Evolutionary conservation across 2,329 filamentous ascomycete species (phyloP), one percentile per base, ranked within the genome.

Genomic region (Colletotrichum limetticola): DNA sequence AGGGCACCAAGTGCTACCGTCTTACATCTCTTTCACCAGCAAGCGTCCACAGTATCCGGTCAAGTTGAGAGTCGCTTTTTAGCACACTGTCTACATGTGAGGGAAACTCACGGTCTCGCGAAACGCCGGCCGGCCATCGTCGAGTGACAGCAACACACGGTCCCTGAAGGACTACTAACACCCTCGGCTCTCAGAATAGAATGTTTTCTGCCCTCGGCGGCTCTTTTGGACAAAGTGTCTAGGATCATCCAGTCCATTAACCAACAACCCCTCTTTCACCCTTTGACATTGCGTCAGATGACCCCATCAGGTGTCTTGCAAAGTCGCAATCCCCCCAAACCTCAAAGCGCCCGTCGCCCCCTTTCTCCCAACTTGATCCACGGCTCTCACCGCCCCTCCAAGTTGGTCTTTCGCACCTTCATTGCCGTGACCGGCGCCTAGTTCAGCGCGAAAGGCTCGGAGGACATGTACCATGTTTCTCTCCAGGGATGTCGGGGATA

Each of bases 271-370:
- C 63, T 62, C 35, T 14, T 26, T 16, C 32, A 28, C 26, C 42
- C 57, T 58, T 53, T 46, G 30, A 32, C 66, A 26, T 37, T 37
- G 58, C 53, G 53, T 69, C 69, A 72, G 65, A 64, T 69, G 59
- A 69, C 66, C 66, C 64, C 66, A 28, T 64, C 26, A 42, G 64
- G 60, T 70, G 70, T 69, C 59, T 64, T 59, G 53, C 66, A 64
- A 60, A 69, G 59, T 69, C 30, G 46, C 46, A 72, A 55, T 49
- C 42, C 22, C 22, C 37, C 64, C 58, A 26, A 26, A 12, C 42
- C 42, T 52, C 58, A 69, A 72, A 65, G 60, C 66, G 61, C 60
- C 60, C 49, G 46, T 42, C 35, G 59, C 14, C 65, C 24, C 58
- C 57, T 46, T 52, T 14, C 28, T 63, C 58, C 30, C 49, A 42